Base-by-base conservation (phyloP, 2,329 filamentous ascomycete species). In the Plenodomus lindquistii region DNA sequence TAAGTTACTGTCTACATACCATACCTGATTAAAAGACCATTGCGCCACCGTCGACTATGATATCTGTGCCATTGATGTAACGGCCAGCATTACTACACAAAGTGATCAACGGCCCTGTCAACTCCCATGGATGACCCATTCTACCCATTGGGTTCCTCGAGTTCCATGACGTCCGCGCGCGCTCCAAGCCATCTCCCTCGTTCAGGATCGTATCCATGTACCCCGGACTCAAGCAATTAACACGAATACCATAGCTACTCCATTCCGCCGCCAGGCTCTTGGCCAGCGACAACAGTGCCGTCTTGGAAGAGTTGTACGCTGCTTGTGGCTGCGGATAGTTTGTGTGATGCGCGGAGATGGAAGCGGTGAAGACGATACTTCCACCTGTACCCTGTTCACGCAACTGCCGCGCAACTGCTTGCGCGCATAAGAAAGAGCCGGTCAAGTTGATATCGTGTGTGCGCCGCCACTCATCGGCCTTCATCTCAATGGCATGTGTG, bases 171-270 rank as follows among this genome's bases (percentile, higher is more conserved):
- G 73, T 72, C 48, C 81, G 75, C 31, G 79, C 78, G 31, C 76
- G 75, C 10, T 77, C 77, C 39, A 89, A 66, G 0, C 81, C 82
- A 7, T 80, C 78, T 0, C 85, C 85, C 50, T 84, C 84, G 61
- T 90, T 91, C 40, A 91, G 71, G 11, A 89, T 81, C 0, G 87
- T 90, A 60, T 89, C 87, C 84, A 91, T 89, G 59, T 91, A 91
- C 0, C 88, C 88, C 0, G 88, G 88, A 34, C 80, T 84, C 37
- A 92, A 78, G 16, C 78, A 82, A 59, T 92, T 91, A 4, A 88
- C 84, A 2, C 85, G 73, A 51, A 92, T 88, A 0, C 88, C 88
- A 64, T 86, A 80, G 1, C 76, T 72, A 1, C 85, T 85, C 88
- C 87, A 91, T 69, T 92, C 88, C 0, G 85, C 86, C 0, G 87